Evolutionary conservation across 192 early-diverging fungal species (phyloP), one percentile per base, ranked within the genome.

Genomic region (Gaertneriomyces semiglobifer): DNA sequence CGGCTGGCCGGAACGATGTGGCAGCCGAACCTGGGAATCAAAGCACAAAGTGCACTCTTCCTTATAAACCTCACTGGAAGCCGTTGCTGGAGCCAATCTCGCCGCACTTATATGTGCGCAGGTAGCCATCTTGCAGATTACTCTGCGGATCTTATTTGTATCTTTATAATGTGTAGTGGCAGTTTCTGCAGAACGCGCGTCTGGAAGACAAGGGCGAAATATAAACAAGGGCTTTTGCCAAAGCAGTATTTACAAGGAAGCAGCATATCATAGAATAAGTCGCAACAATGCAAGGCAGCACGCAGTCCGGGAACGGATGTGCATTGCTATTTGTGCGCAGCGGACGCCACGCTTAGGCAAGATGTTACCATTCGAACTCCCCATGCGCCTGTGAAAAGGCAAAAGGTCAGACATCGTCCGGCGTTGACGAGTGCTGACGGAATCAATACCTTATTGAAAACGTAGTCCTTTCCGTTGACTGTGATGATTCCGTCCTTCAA

Each of bases 11-110:
- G 55, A 11, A 25, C n/a, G 20, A 56, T 56, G n/a, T 11, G 55
- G n/a, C 11, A 0, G 11, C 48, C 18, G 18, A 57, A 88, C 92
- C 71, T 88, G 80, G 62, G 70, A 75, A 74, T 93, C 91, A 79
- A 94, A 98, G 79, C 96, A 98, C 53, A 88, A 79, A 16, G 92
- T 93, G 76, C 94, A 98, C 76, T 98, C 96, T 61, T 98, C 94
- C 77, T 96, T 98, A 85, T 93, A 81, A 18, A 93, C 77, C 10
- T 74, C 57, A 38, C 77, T 79, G 33, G 68, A 70, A 3, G 81
- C 64, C 4, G 72, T 69, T 47, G 82, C 79, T 44, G 74, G 68
- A 1, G 69, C 59, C 18, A 85, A 60, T 38, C 62, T 56, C n/a
- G 78, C 55, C 25, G 46, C 60, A 7, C 72, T 62, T 56, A 82